Evolutionary conservation across 768 basidiomycete species (phyloP).

Genomic region (Tylopilus balloui): DNA sequence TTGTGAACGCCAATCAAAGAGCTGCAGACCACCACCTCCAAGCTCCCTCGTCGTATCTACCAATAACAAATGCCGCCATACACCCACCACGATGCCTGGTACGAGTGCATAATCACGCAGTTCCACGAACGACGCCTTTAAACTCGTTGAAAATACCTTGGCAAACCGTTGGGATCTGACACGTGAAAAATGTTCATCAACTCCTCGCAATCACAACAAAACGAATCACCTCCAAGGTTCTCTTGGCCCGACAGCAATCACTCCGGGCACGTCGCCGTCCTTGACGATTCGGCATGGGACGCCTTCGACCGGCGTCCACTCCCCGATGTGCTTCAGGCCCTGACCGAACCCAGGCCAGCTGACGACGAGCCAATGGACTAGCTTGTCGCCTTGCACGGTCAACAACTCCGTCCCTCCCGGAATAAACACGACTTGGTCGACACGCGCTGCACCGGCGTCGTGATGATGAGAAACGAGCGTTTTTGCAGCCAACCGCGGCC

Average conservation of each 20-base stretch:
- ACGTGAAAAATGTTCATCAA: background rate
- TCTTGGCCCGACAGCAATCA: slow-evolving; percentile 21
- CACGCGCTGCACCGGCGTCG: background rate
- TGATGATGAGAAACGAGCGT: slow-evolving; percentile 7
- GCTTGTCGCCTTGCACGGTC: slow-evolving; percentile 25
- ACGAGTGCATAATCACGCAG: slow-evolving; percentile 23
- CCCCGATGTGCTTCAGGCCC: slow-evolving; percentile 17
- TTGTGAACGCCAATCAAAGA: slow-evolving; percentile 26
- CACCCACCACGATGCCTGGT: slow-evolving; percentile 21
- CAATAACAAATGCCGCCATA: slow-evolving; percentile 23
- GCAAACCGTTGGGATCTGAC: slow-evolving; percentile 15
- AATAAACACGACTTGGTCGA: slow-evolving; percentile 28
- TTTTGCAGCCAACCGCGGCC: slow-evolving; percentile 18
- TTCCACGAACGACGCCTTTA: slow-evolving; percentile 20
- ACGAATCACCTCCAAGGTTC: slow-evolving; percentile 2
- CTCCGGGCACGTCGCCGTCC: slow-evolving; percentile 12
- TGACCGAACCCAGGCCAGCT: slow-evolving; percentile 9
- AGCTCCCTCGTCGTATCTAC: slow-evolving; percentile 21
- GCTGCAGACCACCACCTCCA: slow-evolving; percentile 22
- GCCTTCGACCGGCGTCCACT: slow-evolving; percentile 17
- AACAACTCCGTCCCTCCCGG: slow-evolving; percentile 24
- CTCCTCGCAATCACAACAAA: background rate
- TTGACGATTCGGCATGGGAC: slow-evolving; percentile 21
- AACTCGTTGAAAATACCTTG: slow-evolving; percentile 17
- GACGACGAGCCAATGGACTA: slow-evolving; percentile 24